Conservation (phyloP, 2,329 filamentous ascomycete species). For the Graphiopsis chlorocephala region DNA sequence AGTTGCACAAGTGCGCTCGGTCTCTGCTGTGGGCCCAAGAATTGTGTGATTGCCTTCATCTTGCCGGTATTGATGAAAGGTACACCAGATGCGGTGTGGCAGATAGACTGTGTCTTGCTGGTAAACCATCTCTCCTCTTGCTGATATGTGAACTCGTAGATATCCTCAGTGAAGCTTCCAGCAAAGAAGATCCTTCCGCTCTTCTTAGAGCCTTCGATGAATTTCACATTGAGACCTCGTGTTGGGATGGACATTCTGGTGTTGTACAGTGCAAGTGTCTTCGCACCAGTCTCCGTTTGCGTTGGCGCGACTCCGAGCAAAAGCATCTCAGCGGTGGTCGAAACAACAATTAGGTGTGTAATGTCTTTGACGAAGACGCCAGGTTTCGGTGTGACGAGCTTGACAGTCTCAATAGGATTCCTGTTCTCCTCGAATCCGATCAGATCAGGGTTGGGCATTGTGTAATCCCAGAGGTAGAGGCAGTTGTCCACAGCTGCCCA, state of each 20-base stretch:
- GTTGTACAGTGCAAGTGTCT: slow-evolving; percentile 75
- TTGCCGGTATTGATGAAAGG: slow-evolving; percentile 17
- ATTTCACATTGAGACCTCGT: slow-evolving; percentile 66
- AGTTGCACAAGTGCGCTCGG: slow-evolving; percentile 71
- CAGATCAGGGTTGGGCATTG: slow-evolving; percentile 82
- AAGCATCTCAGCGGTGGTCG: slow-evolving; percentile 79
- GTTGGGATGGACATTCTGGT: slow-evolving; percentile 81
- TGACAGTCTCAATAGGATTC: slow-evolving; percentile 86
- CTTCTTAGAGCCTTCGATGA: slow-evolving; percentile 72
- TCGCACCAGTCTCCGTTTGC: slow-evolving; percentile 64
- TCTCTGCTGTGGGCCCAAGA: slow-evolving; percentile 33
- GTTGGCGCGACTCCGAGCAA: slow-evolving; percentile 76
- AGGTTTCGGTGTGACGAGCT: slow-evolving; percentile 76
- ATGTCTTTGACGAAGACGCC: slow-evolving; percentile 87
- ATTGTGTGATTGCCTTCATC: slow-evolving; percentile 26
- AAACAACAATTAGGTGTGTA: slow-evolving; percentile 83
- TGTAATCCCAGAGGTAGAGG: slow-evolving; percentile 97
- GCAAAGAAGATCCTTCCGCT: slow-evolving; percentile 93
- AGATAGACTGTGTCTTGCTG: slow-evolving; percentile 68
- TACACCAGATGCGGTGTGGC: slow-evolving; percentile 58
- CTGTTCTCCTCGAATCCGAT: slow-evolving; percentile 89
- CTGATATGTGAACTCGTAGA: slow-evolving; percentile 93
- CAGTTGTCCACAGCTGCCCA: slow-evolving; percentile 96
- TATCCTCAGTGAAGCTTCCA: slow-evolving; percentile 74
- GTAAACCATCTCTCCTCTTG: slow-evolving; percentile 98